These are phyloP conservation scores for Trichomonas gallinae DNA, from an alignment of 208 protist genomes.

Conservation along the genomic window DNA sequence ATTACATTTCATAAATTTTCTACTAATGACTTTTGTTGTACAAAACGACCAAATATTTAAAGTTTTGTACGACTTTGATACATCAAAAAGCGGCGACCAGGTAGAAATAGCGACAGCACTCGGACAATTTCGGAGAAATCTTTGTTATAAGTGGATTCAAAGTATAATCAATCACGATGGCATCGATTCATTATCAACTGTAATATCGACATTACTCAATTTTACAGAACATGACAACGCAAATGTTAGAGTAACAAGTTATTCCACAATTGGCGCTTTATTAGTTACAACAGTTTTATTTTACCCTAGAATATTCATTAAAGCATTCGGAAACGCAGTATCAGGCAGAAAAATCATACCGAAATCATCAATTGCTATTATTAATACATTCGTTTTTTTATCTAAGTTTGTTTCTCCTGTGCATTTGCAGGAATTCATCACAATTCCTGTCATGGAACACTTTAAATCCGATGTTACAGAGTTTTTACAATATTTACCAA, in stretches of 20 bases:
- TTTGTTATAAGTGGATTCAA: not conserved
- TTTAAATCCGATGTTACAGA: not conserved
- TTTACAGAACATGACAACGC: not conserved
- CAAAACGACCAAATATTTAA: not conserved
- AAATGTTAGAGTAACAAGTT: not conserved
- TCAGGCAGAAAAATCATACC: not conserved
- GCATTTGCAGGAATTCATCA: not conserved
- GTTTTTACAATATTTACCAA: not conserved
- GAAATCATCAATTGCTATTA: not conserved
- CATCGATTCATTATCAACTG: not conserved
- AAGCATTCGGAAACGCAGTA: not conserved
- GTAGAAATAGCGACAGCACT: not conserved
- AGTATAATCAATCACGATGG: not conserved
- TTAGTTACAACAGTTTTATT: not conserved
- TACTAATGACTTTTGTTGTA: not conserved
- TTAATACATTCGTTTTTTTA: conserved; percentile 1
- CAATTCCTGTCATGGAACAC: not conserved
- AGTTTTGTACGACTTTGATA: not conserved
- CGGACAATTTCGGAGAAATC: not conserved
- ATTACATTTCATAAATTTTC: too few species aligned
- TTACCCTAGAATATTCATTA: not conserved
- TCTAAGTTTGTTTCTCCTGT: not conserved
- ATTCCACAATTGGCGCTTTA: not conserved
- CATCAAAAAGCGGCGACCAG: not conserved
- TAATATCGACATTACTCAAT: not conserved